Base-by-base conservation (phyloP, 257 asterid genomes). In the Fraxinus excelsior region DNA sequence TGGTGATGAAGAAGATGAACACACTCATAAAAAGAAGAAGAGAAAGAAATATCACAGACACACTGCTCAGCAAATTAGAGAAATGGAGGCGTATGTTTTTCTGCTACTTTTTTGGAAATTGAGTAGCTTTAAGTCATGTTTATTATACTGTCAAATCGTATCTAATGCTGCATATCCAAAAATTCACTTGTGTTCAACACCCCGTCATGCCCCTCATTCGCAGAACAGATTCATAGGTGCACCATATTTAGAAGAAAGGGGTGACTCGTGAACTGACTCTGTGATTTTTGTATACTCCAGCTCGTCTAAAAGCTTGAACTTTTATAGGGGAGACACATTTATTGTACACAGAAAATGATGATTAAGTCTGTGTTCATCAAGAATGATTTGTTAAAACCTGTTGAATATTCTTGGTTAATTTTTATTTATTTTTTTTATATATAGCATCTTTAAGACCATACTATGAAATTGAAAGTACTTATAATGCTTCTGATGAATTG, bases 21-120 rank as follows among this genome's bases (percentile, higher is more conserved):
- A 80, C 13, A 86, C 80, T 16, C 77, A 58, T 1, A 89, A 84
- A 76, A 88, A 77, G 82, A 94, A 87, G 84, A 94, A 93, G 81
- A 86, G 96, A 73, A 92, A 89, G 78, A 94, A 89, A 72, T 90
- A 88, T 82, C 97, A 91, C 85, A 80, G 99, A 69, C 99, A 95
- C 81, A 90, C 96, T 2, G 85, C 92, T 0, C 85, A 86, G 31
- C 99, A 95, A 65, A 95, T 95, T 29, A 80, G 84, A 74, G 91
- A 88, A 67, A 89, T 95, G 98, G 99, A 95, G 28, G 86, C 96
- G 99, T 95, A 87, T 34, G 92, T 83, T 7, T 7, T 42, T 34
- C 9, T 26, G 19, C 32, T 26, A 62, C 68, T 62, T 34, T 58
- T 56, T 53, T 18, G 25, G 5, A n/a, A 18, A 56, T 42, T 42